Evolutionary conservation across 2,329 filamentous ascomycete genomes (phyloP), one percentile per base, ranked within the genome.

Genomic region (Exophiala sideris): DNA sequence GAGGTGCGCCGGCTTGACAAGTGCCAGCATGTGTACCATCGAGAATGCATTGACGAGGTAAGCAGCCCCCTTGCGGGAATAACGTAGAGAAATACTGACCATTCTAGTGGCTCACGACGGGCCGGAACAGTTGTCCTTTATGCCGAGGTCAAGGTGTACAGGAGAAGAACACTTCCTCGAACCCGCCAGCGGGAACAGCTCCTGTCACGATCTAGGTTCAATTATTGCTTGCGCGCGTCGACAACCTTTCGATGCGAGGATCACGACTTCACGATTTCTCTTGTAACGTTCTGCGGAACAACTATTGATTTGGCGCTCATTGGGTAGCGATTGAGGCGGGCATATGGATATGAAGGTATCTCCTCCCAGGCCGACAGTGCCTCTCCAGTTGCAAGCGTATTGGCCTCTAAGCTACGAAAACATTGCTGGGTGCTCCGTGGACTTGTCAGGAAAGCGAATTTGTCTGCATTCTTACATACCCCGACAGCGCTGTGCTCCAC

Each of bases 11-110:
- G 79, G 65, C 71, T 88, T 54, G 71, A 76, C 54, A 84, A 82
- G 66, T 88, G 84, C 71, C 78, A 78, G 44, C 84, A 88, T 67
- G 66, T 86, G 54, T 88, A 85, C 69, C 84, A 88, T 69, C 79
- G 77, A 60, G 79, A 85, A 62, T 88, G 84, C 68, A 87, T 88
- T 67, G 84, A 87, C 67, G 80, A 86, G 76, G 83, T 85, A 73
- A 64, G 77, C 64, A 65, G 36, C 33, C 20, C 12, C n/a, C 35
- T 50, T 21, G 32, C n/a, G 1, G 7, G 10, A 12, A 18, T 48
- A 8, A 49, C 50, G 9, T 35, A 7, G 32, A 50, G 8, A 14
- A 8, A 54, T 58, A 51, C 69, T 77, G 59, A 76, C 60, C 41
- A 36, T 9, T 33, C 35, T 34, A 87, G 82, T 87, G 84, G 84